Base-by-base conservation (phyloP, 129 eudicot species). In the Tagetes patula region DNA sequence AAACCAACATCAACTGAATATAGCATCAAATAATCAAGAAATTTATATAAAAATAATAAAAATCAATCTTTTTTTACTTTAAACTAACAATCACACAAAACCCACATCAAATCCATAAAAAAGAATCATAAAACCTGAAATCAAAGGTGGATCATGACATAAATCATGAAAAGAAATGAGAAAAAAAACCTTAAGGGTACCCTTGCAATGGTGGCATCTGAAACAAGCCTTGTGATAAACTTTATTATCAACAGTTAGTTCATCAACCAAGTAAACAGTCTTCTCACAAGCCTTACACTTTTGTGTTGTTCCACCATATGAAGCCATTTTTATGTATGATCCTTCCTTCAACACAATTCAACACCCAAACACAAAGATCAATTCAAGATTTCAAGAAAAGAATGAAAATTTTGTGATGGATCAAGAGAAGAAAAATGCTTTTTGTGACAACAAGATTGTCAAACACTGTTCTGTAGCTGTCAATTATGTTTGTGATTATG, bases 251-350 rank as follows among this genome's bases (percentile, higher is more conserved):
- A 91, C 97, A 33, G 92, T 84, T 72, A 95, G 84, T 80, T 88
- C 88, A 86, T 95, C 99, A 75, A 95, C 96, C 67, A 95, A 86
- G 53, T 95, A 95, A 9, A 90, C 99, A 47, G 96, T 95, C 77
- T 90, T 95, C 65, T 95, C 96, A 90, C 99, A 95, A 48, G 96
- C 99, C 77, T 86, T 88, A 40, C 99, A 95, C 77, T 90, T 95
- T 59, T 91, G 96, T n/a, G 90, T 95, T 64, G 98, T 90, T 41
- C 96, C 96, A 74, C 86, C 86, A 82, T 76, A 90, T 14, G 80
- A 70, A 62, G 96, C 89, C 89, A 89, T 91, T 8, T 53, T 54
- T 9, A 49, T 76, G 3, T 68, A 27, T 50, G 53, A 59, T 49
- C 65, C 52, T 70, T 39, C 37, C 43, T 64, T 49, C 53, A 69